A percentile compares a stretch with the other conserved stretches of the same genome.
Conservation (phyloP, 2,329 filamentous ascomycete species). For the Helminthosporium solani region DNA sequence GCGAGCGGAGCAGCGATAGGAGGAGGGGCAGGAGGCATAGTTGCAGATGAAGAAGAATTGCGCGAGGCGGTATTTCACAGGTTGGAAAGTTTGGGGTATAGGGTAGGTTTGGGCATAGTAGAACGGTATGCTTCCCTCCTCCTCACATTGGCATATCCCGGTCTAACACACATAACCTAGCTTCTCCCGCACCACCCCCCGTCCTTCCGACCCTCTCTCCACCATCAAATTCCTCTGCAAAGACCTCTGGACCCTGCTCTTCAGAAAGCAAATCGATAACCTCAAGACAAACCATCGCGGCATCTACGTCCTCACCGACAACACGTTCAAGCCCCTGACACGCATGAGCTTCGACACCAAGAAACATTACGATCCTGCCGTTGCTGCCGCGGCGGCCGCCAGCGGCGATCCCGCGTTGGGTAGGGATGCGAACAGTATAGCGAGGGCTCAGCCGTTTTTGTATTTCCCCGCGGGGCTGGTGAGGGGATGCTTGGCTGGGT, state of each 20-base stretch:
- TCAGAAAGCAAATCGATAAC: slow-evolving; percentile 97
- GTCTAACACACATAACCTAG: no score
- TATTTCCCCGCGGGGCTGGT: slow-evolving; percentile 96
- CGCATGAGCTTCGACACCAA: slow-evolving; percentile 78
- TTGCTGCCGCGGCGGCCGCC: slow-evolving; percentile 31
- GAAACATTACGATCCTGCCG: slow-evolving; percentile 30
- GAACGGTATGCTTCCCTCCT: slow-evolving; percentile 66
- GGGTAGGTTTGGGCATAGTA: slow-evolving; percentile 87
- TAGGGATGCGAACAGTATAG: slow-evolving; percentile 54
- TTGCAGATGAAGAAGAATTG: slow-evolving; percentile 72
- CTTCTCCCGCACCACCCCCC: slow-evolving; percentile 79
- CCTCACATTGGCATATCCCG: no score
- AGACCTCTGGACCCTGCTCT: slow-evolving; percentile 92
- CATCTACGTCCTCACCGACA: slow-evolving; percentile 94
- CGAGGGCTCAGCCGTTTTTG: slow-evolving; percentile 62
- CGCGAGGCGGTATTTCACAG: slow-evolving; percentile 82
- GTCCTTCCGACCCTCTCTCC: slow-evolving; percentile 88
- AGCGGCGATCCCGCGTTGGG: slow-evolving; percentile 33
- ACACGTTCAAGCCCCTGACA: slow-evolving; percentile 81
- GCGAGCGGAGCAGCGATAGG: slow-evolving; percentile 19
- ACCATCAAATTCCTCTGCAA: slow-evolving; percentile 99
- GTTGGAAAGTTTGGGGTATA: slow-evolving; percentile 81
- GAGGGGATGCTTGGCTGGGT: slow-evolving; percentile 82
- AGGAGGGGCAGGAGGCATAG: slow-evolving; percentile 20
- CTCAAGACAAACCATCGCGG: slow-evolving; percentile 97